Evolutionary conservation across 2,329 filamentous ascomycete genomes (phyloP), one percentile per base, ranked within the genome.

Genomic region (Botryotinia calthae): DNA sequence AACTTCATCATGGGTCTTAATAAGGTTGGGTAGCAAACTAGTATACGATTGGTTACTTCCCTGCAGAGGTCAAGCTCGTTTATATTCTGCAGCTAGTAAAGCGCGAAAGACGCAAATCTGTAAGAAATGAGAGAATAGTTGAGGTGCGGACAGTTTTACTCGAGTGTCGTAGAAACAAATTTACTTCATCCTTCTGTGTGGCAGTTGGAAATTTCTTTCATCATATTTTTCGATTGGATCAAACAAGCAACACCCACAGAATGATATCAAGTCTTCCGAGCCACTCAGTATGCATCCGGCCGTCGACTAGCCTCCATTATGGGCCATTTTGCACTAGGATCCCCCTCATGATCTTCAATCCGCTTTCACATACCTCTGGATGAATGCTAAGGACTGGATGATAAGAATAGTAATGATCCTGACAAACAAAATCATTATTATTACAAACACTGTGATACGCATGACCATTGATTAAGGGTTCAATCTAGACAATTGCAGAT

Each of bases 321-420:
- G 28, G 22, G 18, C n/a, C 48, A 68, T 40, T 18, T 56, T 42
- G 54, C 48, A 42, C 65, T 42, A 68, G 48, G 48, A 56, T 58
- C 51, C 65, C 48, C 65, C 65, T 56, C 65, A 68, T 68, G 65
- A 68, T 68, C 65, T 56, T 68, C 65, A 67, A 42, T 56, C 37
- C 28, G 9, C 48, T 67, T 42, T 31, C 48, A 68, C 48, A 56
- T 31, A 42, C 14, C 48, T 58, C 37, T 67, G 65, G 65, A 67
- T 56, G 65, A 67, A 67, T 67, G 48, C 18, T 40, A 31, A 44
- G 18, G 34, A 56, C 28, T 65, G 10, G 42, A 48, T 65, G 63
- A 65, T 65, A 51, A 65, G 44, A 51, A 65, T 65, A 48, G 63
- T 65, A 42, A 56, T 42, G n/a, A 31, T 42, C 18, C 37, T 68